Base-by-base conservation (phyloP, 805 yeast species). In the Nakazawaea wickerhamii region DNA sequence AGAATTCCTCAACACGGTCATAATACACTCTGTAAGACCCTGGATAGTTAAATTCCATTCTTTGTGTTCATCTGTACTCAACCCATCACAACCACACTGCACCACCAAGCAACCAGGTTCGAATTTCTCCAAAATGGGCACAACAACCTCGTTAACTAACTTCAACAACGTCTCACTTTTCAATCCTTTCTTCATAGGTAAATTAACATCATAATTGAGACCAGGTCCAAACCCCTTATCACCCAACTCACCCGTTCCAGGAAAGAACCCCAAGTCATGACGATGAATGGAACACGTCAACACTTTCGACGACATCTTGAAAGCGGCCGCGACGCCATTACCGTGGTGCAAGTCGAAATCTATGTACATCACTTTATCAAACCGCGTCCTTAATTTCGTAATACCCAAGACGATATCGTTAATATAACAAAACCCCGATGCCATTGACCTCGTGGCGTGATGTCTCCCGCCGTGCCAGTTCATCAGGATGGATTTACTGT, bases 401-500 rank as follows among this genome's bases (percentile, higher is more conserved):
- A 84, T 77, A 0, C 75, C 72, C 11, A 84, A 52, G 0, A 77
- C 81, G 6, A 82, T 71, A 52, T 84, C 95, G 50, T 84, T 84
- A 2, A 81, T 63, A 52, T 84, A 84, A 53, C 93, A 84, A 53
- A 79, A 84, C 2, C 91, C 91, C 9, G 82, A 68, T 1, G 86
- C 84, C 26, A 53, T 61, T 0, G 68, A 51, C 49, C 70, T 71
- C 35, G 60, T 64, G 4, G 80, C 79, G 58, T 84, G 93, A 54
- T 84, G 93, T 37, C 90, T 59, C 1, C 93, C 95, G 5, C 95
- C 95, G 52, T 77, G 75, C 89, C 89, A 84, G 53, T 82, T 82
- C 35, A 84, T 66, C 2, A 73, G 79, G 1, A 76, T 59, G 38
- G 43, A 28, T 51, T 34, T 22, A 8, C 35, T 41, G 34, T 19